phyloP scores from a whole-genome alignment of 768 basidiomycete species.

The Podaxis mareebaensis region DNA sequence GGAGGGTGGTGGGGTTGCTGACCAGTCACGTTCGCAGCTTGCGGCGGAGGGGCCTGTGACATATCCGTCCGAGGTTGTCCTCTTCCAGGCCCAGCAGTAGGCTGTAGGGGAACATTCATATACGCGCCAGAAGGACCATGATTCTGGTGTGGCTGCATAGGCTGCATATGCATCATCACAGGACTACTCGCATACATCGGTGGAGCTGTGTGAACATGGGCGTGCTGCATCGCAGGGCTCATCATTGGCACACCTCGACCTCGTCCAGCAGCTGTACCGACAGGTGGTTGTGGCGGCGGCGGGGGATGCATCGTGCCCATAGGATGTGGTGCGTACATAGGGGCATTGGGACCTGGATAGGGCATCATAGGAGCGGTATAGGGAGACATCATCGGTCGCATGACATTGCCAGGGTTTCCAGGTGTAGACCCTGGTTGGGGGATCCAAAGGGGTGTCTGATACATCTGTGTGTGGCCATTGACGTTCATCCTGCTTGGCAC shows the following conservation, averaged over 20 bases:
- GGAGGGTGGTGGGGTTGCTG: conserved; percentile 14
- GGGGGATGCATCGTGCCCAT: conserved; percentile 45
- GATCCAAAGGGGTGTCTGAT: conserved; percentile 69
- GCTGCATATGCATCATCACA: conserved; percentile 64
- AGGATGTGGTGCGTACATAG: conserved; percentile 20
- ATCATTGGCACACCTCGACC: conserved; percentile 57
- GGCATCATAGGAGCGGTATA: conserved; percentile 66
- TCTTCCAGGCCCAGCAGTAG: conserved; percentile 38
- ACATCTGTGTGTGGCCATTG: conserved; percentile 63
- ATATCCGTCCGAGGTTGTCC: conserved; percentile 49
- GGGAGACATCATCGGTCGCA: conserved; percentile 61
- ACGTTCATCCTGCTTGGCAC: conserved; percentile 60
- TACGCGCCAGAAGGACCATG: conserved; percentile 43
- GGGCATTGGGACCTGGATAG: conserved; percentile 57
- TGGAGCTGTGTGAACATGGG: conserved; percentile 50
- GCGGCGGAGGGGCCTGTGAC: conserved; percentile 32
- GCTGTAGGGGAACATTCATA: conserved; percentile 23
- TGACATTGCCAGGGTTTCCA: conserved; percentile 50
- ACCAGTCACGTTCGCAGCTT: conserved; percentile 40
- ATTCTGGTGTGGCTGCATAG: conserved; percentile 38
- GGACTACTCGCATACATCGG: conserved; percentile 71
- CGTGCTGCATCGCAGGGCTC: conserved; percentile 71
- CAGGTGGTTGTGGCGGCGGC: conserved; percentile 38
- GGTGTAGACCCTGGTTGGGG: conserved; percentile 42
- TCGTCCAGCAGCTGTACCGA: conserved; percentile 40